Evolutionary conservation across 352 stramenopile species (phyloP).

Genomic region (Phytophthora nicotianae): DNA sequence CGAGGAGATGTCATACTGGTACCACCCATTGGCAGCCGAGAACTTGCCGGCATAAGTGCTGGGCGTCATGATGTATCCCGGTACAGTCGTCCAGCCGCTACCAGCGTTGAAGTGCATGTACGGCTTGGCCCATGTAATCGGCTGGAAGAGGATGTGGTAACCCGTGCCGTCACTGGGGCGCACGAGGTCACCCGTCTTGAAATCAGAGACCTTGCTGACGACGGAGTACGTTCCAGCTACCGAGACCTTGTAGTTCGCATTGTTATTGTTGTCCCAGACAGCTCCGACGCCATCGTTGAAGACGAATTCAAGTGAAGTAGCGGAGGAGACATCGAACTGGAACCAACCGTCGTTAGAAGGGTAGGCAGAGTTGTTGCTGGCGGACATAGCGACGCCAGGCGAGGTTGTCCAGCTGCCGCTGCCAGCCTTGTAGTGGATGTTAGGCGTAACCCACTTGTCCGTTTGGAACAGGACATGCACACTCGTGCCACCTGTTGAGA

Average conservation of each 20-base stretch:
- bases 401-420: conserved; percentile 39
- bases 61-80: conserved; percentile 39
- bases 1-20: conserved; percentile 36
- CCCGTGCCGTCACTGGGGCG: conserved; percentile 32
- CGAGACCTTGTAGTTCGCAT: conserved; percentile 34
- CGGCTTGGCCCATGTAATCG: conserved; percentile 30
- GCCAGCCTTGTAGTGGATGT: conserved; percentile 49
- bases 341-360: conserved; percentile 33
- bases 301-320: conserved; percentile 33
- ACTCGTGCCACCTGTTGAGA: conserved; percentile 29
- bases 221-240: conserved; percentile 28
- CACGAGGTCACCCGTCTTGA: conserved; percentile 34
- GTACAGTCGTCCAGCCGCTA: conserved; percentile 39
- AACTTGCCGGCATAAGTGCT: conserved; percentile 44
- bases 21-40: conserved; percentile 47
- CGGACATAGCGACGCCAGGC: conserved; percentile 40
- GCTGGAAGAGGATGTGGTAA: conserved; percentile 38
- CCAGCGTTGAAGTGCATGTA: conserved; percentile 51
- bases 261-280: conserved; percentile 45
- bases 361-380: conserved; percentile 33
- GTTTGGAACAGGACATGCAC: conserved; percentile 37
- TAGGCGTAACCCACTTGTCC: conserved; percentile 31
- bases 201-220: conserved; percentile 30
- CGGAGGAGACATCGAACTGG: conserved; percentile 22
- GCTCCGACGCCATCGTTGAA: conserved; percentile 39